A percentile compares a stretch with the other conserved stretches of the same genome.
These are phyloP conservation scores for Toxicodendron radicans DNA, from an alignment of 345 rosid genomes.

Conservation along the genomic window DNA sequence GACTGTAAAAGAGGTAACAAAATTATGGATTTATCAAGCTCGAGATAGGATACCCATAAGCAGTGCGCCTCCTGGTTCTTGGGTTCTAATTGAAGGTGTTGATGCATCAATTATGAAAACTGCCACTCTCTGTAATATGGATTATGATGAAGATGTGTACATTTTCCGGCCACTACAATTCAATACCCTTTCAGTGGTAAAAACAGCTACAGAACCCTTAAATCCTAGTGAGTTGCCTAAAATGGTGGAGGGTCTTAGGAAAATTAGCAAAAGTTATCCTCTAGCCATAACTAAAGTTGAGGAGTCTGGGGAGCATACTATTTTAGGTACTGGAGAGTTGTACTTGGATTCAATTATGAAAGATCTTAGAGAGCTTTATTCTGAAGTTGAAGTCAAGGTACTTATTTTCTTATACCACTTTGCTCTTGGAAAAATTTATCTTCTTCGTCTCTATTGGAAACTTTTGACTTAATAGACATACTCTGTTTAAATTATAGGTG, in stretches of 20 bases:
- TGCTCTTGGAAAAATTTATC: neutral
- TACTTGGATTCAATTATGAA: constrained; percentile 97
- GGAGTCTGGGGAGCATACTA: constrained; percentile 98
- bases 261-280: constrained; percentile 98
- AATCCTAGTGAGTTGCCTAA: constrained; percentile 98
- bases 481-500: constrained; percentile 50
- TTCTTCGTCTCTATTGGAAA: constrained; percentile 1
- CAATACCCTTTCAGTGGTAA: constrained; percentile 93
- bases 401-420: constrained; percentile 8
- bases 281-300: constrained; percentile 96
- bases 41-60: constrained; percentile 88
- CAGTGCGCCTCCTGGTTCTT: constrained; percentile 96
- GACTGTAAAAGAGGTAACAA: constrained; percentile 92
- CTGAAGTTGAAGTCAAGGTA: constrained; percentile 99
- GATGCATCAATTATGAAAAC: constrained; percentile 97
- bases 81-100: constrained; percentile 97
- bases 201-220: constrained; percentile 97
- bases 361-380: constrained; percentile 96
- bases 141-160: constrained; percentile 76
- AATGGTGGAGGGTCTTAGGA: constrained; percentile 99
- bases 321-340: constrained; percentile 93
- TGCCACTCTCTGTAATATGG: constrained; percentile 77
- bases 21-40: constrained; percentile 93
- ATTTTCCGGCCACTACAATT: constrained; percentile 88
- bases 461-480: constrained; percentile 3